Base-by-base conservation (phyloP, 768 basidiomycete genomes). In the Calocybe indica region DNA sequence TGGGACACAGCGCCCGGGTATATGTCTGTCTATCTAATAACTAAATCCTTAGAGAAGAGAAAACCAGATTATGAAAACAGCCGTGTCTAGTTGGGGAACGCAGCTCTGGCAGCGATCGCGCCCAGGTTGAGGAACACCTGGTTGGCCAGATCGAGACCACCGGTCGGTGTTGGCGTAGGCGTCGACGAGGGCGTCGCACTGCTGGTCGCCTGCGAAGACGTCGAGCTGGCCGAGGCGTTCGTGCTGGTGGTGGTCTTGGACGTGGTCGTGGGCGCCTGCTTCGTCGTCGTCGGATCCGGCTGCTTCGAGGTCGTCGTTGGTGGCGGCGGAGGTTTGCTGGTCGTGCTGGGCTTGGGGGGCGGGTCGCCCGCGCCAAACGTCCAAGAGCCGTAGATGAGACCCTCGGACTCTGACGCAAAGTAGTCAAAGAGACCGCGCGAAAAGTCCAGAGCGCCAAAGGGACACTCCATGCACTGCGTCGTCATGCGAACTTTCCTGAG, bases 371-470 rank as follows among this genome's bases (percentile, higher is more conserved):
- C 50, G 13, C 59, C 59, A 42, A 64, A 71, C 36, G 59, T 63
- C 79, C 79, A 82, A 10, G 60, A 52, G 49, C 75, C 75, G 51
- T 69, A 67, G 53, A 80, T 61, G 11, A 69, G 61, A n/a, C 79
- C 79, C 6, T 49, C 58, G 47, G 59, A 61, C 41, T 58, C 53
- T 15, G 60, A 51, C 5, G 65, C 71, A 54, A 83, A 77, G 58
- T 56, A 69, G 30, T 62, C 55, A 64, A 83, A 82, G n/a, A 82
- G 67, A 35, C 75, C 71, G 29, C 63, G 62, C 11, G 72, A 69
- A 33, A 82, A 59, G 56, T 83, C 81, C 35, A 83, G 70, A 13
- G 66, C 78, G 6, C 70, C 74, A 38, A 62, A 73, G 2, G 69
- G 68, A 56, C 81, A 83, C 10, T 70, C 69, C 12, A 71, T 68